phyloP scores from a whole-genome alignment of 345 rosid species.

The Excoecaria cochinchinensis region DNA sequence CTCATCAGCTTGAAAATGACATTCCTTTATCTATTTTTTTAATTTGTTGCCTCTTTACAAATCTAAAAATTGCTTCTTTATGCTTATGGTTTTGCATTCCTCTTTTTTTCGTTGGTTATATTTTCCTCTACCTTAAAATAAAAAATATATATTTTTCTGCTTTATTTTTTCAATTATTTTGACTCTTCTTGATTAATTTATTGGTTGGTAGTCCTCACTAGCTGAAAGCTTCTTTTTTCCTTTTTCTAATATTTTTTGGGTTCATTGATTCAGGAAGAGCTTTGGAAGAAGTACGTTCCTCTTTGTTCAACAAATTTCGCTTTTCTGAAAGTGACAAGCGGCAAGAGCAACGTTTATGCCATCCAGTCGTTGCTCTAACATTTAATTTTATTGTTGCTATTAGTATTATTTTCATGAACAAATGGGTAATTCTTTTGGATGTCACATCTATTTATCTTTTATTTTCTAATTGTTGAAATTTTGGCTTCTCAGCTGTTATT shows the following conservation, averaged over 20 bases:
- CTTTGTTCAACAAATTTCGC: constrained; percentile 61
- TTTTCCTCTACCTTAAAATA: not conserved
- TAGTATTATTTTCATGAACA: constrained; percentile 77
- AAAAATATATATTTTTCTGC: not conserved
- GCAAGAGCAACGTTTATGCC: constrained; percentile 59
- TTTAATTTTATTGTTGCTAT: constrained; percentile 81
- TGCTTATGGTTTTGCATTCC: too few species aligned
- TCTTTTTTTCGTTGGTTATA: not conserved
- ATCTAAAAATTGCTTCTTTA: too few species aligned
- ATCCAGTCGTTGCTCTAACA: constrained; percentile 67
- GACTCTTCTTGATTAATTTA: too few species aligned
- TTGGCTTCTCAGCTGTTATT: not conserved
- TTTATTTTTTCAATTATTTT: too few species aligned
- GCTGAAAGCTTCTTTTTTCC: not conserved
- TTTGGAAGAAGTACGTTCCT: constrained; percentile 67
- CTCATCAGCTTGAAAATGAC: too few species aligned
- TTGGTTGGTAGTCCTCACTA: too few species aligned
- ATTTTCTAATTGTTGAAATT: not conserved
- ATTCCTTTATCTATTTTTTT: too few species aligned
- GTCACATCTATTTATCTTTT: not conserved
- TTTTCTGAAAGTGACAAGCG: constrained; percentile 59
- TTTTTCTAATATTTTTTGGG: not conserved
- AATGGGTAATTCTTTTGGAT: constrained; percentile 51
- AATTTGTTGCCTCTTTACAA: too few species aligned
- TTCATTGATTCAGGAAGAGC: constrained; percentile 52